A percentile compares a stretch with the other conserved stretches of the same genome.
Conservation (phyloP, 768 basidiomycete species). For the Imleria badia region DNA sequence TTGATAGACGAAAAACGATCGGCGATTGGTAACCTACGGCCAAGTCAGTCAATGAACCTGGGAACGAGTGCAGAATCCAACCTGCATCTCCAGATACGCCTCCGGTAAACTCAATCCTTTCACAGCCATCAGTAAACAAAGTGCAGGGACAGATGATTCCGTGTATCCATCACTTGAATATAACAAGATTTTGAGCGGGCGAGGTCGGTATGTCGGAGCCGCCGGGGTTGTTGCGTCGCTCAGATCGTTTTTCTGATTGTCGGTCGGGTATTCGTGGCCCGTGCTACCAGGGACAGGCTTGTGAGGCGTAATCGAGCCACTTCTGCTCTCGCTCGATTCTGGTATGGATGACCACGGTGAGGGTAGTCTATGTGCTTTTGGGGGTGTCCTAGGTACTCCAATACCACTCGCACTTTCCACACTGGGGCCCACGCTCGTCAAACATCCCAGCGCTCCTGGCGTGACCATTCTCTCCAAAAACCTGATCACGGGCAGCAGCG, state of each 20-base stretch:
- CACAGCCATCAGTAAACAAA: conserved; percentile 83
- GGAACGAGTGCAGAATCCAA: conserved; percentile 7
- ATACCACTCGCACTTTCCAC: background rate
- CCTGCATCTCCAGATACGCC: conserved; percentile 89
- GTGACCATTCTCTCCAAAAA: conserved; percentile 68
- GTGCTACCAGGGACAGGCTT: background rate
- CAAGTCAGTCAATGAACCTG: conserved; percentile 1
- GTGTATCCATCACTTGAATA: conserved; percentile 92
- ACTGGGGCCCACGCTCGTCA: conserved; percentile 6
- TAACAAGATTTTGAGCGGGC: conserved; percentile 72
- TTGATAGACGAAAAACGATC: conserved; percentile 93
- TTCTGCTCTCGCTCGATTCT: conserved; percentile 15
- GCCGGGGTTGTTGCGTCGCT: conserved; percentile 4
- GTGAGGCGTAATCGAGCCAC: conserved; percentile 20
- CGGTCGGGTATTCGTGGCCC: conserved; percentile 18
- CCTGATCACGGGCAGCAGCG: conserved; percentile 60
- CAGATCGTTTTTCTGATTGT: conserved; percentile 12
- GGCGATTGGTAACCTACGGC: conserved; percentile 53
- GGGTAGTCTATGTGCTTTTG: conserved; percentile 9
- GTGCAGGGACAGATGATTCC: conserved; percentile 84
- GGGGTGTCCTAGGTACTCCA: conserved; percentile 9
- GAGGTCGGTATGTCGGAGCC: conserved; percentile 40
- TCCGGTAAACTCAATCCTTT: conserved; percentile 71
- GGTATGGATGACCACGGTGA: conserved; percentile 21
- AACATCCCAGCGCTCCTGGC: conserved; percentile 36